phyloP scores from a whole-genome alignment of 1,284 basidiomycete genomes.

The Fomitopsis betulina region DNA sequence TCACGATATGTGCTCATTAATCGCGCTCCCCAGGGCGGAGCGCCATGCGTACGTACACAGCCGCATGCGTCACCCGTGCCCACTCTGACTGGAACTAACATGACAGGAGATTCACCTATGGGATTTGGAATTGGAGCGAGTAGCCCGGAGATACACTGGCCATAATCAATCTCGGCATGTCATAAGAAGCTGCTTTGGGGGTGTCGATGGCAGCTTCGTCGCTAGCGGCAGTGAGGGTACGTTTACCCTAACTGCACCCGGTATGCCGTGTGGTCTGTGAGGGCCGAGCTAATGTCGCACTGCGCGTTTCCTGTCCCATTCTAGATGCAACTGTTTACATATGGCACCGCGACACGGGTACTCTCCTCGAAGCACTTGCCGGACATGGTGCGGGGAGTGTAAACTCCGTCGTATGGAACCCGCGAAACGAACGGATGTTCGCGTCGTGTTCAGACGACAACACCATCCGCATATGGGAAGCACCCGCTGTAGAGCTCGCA shows the following conservation, averaged over 20 bases:
- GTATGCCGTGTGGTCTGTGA: not conserved
- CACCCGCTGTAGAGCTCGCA: constrained; percentile 35
- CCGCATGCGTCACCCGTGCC: constrained; percentile 1
- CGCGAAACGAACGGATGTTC: constrained; percentile 81
- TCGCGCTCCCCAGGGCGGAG: constrained; percentile 53
- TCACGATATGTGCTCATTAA: constrained; percentile 87
- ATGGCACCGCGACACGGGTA: constrained; percentile 88
- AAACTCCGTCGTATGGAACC: constrained; percentile 97
- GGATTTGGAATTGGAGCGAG: constrained; percentile 67
- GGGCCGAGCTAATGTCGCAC: not conserved
- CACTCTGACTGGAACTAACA: constrained; percentile 4
- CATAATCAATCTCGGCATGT: constrained; percentile 80
- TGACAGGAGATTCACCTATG: constrained; percentile 84
- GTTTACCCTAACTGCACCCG: constrained; percentile 17
- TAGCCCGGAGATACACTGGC: constrained; percentile 79
- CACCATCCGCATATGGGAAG: constrained; percentile 83
- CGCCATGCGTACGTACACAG: constrained; percentile 37
- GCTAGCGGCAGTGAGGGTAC: constrained; percentile 93
- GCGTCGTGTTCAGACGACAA: constrained; percentile 89
- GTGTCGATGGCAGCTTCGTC: constrained; percentile 86
- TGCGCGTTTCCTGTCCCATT: constrained; percentile 7
- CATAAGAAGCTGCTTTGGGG: constrained; percentile 92
- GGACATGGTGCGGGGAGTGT: constrained; percentile 89
- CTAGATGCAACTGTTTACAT: constrained; percentile 89
- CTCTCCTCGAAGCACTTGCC: constrained; percentile 75